Conservation (phyloP, 148 eudicot species). For the Dysphania ambrosioides region DNA sequence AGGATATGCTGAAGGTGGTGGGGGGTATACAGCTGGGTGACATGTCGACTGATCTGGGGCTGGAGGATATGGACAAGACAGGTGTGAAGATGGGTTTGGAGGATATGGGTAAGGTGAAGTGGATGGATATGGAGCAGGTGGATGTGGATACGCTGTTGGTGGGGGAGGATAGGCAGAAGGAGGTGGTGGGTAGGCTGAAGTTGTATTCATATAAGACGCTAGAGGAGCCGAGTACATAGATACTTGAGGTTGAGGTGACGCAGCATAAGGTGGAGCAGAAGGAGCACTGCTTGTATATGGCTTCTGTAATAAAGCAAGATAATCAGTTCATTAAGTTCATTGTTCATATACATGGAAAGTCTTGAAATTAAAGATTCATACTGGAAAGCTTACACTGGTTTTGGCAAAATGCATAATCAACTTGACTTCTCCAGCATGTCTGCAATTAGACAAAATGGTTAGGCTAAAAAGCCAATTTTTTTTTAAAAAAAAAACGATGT, state of each 20-base stretch:
- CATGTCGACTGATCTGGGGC: slow-evolving; percentile 35
- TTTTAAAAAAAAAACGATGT: not conserved
- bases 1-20: slow-evolving; percentile 41
- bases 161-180: too few relatives aligned
- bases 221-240: slow-evolving; percentile 53
- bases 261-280: slow-evolving; percentile 55
- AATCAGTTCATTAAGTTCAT: not conserved
- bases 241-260: slow-evolving; percentile 39
- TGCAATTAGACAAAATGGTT: slow-evolving; percentile 26
- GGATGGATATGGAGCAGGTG: slow-evolving; percentile 35
- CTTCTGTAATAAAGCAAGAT: slow-evolving; percentile 41
- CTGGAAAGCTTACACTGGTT: too few relatives aligned
- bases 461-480: not conserved
- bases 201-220: slow-evolving; percentile 21
- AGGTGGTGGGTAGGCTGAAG: slow-evolving; percentile 32
- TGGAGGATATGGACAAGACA: slow-evolving; percentile 36
- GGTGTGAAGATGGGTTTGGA: slow-evolving; percentile 5
- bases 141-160: too few relatives aligned
- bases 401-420: too few relatives aligned
- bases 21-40: slow-evolving; percentile 41
- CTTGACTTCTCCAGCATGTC: slow-evolving; percentile 93
- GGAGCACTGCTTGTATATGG: slow-evolving; percentile 40
- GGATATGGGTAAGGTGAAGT: slow-evolving; percentile 47
- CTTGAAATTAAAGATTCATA: too few relatives aligned
- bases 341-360: too few relatives aligned